Conservation (phyloP, 2,329 filamentous ascomycete genomes). For the Fusarium multiceps region DNA sequence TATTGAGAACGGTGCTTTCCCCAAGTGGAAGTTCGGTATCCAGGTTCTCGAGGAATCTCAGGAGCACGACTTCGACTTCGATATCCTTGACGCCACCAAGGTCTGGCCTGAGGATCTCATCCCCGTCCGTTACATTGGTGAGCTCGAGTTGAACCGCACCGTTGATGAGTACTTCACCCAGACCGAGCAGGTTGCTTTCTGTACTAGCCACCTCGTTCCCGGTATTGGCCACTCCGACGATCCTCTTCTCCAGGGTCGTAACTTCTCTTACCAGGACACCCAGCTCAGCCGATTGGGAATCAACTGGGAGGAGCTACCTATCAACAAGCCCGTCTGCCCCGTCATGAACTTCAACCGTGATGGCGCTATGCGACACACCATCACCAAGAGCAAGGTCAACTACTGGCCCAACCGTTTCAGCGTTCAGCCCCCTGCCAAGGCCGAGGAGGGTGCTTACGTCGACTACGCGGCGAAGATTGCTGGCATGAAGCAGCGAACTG, state of each 20-base stretch:
- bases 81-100: slow-evolving; percentile 87
- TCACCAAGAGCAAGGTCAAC: slow-evolving; percentile 74
- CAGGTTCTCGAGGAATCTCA: slow-evolving; percentile 78
- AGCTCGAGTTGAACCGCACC: slow-evolving; percentile 82
- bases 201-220: slow-evolving; percentile 81
- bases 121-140: slow-evolving; percentile 80
- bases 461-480: slow-evolving; percentile 72
- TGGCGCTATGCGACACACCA: slow-evolving; percentile 76
- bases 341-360: slow-evolving; percentile 83
- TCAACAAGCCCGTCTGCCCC: slow-evolving; percentile 79
- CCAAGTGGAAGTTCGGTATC: slow-evolving; percentile 86
- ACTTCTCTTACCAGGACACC: slow-evolving; percentile 75
- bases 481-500: slow-evolving; percentile 76
- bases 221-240: slow-evolving; percentile 83
- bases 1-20: slow-evolving; percentile 76
- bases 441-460: slow-evolving; percentile 73
- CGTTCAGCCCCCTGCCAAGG: slow-evolving; percentile 71
- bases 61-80: slow-evolving; percentile 84
- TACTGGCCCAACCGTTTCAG: slow-evolving; percentile 72
- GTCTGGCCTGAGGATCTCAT: slow-evolving; percentile 84
- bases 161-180: slow-evolving; percentile 85
- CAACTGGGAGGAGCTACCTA: slow-evolving; percentile 82
- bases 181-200: slow-evolving; percentile 86
- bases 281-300: slow-evolving; percentile 76
- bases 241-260: slow-evolving; percentile 78